Evolutionary conservation across 768 basidiomycete species (phyloP).

Genomic region (Tricholoma matsutake): DNA sequence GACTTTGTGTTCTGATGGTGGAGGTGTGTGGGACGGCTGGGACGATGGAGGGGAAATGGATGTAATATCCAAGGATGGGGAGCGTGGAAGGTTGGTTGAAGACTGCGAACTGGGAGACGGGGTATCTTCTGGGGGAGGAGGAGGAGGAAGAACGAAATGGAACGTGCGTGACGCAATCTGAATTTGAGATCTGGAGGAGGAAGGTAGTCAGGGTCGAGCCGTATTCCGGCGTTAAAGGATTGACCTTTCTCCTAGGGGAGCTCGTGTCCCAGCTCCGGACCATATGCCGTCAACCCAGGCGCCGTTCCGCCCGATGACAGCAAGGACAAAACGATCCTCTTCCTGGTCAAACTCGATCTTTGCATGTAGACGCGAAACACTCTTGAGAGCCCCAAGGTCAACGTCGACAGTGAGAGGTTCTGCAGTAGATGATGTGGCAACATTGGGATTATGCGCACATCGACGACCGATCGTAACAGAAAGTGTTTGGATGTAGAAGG

Average conservation of each 20-base stretch:
- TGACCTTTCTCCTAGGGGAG: conserved; percentile 83
- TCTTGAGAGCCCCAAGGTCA: conserved; percentile 95
- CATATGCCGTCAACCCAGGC: conserved; percentile 99
- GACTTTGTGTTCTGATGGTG: conserved; percentile 50
- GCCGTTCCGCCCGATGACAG: conserved; percentile 94
- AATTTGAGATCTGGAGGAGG: conserved; percentile 72
- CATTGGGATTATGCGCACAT: conserved; percentile 54
- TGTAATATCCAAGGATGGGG: conserved; percentile 80
- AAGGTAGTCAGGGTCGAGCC: conserved; percentile 7
- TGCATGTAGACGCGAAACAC: conserved; percentile 95
- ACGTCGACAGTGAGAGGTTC: conserved; percentile 69
- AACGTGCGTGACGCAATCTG: conserved; percentile 98
- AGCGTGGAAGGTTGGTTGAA: conserved; percentile 64
- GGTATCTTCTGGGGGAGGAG: conserved; percentile 74
- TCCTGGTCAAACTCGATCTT: conserved; percentile 93
- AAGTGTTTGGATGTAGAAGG: conserved; percentile 96
- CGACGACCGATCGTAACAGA: conserved; percentile 92
- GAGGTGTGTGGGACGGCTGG: conserved; percentile 72
- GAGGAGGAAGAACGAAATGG: conserved; percentile 93
- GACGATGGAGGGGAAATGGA: conserved; percentile 83
- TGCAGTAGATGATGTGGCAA: conserved; percentile 53
- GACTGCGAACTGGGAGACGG: conserved; percentile 78
- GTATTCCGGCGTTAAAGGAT: conserved; percentile 10
- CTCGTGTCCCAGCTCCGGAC: conserved; percentile 82
- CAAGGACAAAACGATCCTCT: conserved; percentile 82